Conservation (phyloP, 2,329 filamentous ascomycete genomes). For the Neofusicoccum cordaticola region DNA sequence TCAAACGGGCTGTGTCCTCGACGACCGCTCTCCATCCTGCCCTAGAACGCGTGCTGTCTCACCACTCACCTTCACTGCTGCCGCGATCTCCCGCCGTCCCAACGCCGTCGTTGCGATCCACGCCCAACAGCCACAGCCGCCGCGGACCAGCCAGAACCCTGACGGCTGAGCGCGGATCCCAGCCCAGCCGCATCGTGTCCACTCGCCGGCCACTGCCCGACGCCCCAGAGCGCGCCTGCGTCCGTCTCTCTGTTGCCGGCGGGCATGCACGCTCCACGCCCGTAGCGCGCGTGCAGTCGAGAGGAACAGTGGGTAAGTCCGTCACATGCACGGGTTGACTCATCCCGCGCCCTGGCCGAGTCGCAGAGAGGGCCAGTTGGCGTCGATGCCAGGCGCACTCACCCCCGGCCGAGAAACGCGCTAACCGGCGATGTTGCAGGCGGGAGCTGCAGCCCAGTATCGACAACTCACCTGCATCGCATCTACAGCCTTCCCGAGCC, state of each 20-base stretch:
- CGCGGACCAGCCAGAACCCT: constrained; percentile 1
- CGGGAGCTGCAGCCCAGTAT: constrained; percentile 8
- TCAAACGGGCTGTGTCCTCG: constrained; percentile 14
- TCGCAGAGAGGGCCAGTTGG: constrained; percentile 1
- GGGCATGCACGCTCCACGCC: constrained; percentile 5
- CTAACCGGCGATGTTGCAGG: constrained; percentile 9
- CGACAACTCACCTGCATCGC: constrained; percentile 11
- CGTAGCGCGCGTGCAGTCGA: not conserved
- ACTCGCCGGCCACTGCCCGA: not conserved
- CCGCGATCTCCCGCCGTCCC: not conserved
- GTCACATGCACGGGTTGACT: constrained; percentile 2
- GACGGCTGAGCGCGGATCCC: not conserved
- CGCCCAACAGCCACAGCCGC: constrained; percentile 5
- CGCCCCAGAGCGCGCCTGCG: not conserved
- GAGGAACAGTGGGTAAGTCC: constrained; percentile 4
- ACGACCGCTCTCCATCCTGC: not conserved
- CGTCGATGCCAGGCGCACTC: not conserved
- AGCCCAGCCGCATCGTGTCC: not conserved
- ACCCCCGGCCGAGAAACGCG: constrained; percentile 7
- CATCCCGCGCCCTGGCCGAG: not conserved
- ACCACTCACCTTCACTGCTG: not conserved
- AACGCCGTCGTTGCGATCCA: constrained; percentile 1
- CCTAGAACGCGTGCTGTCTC: not conserved
- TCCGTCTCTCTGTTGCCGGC: not conserved
- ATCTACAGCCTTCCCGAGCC: constrained; percentile 3